A percentile compares a stretch with the other conserved stretches of the same genome.
Evolutionary conservation across 1,284 basidiomycete species (phyloP).

Genomic region (Ustilago vetiveriae): DNA sequence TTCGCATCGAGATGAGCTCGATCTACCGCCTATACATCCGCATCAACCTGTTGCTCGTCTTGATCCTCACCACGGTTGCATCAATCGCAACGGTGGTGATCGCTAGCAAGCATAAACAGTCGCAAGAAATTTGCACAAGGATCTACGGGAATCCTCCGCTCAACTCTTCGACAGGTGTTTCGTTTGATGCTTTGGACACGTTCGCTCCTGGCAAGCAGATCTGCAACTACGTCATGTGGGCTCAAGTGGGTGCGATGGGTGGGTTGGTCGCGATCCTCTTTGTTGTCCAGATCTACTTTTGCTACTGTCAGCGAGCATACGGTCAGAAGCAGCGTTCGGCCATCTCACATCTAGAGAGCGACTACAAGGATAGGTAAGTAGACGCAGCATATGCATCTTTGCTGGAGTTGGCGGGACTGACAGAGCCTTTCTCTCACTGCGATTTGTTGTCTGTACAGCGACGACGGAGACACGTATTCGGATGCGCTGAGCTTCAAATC

Average conservation of each 20-base stretch:
- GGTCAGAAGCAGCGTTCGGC: constrained; percentile 48
- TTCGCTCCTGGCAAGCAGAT: constrained; percentile 38
- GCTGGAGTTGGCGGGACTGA: too few relatives aligned
- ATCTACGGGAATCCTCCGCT: constrained; percentile 45
- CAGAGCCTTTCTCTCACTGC: too few relatives aligned
- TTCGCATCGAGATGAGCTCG: constrained; percentile 32
- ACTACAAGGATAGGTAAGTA: constrained; percentile 26
- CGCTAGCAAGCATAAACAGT: constrained; percentile 33
- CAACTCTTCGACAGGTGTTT: constrained; percentile 21
- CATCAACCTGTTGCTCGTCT: constrained; percentile 40
- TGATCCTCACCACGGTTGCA: constrained; percentile 18
- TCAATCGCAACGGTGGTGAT: constrained; percentile 30
- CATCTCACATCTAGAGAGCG: constrained; percentile 7
- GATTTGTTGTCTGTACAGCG: neutral
- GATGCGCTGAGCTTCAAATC: constrained; percentile 14
- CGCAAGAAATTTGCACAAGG: constrained; percentile 31
- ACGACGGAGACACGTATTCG: constrained; percentile 29
- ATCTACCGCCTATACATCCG: constrained; percentile 49
- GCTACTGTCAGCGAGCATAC: constrained; percentile 43
- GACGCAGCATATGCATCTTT: too few relatives aligned
- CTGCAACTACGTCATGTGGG: constrained; percentile 47
- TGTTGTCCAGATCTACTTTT: constrained; percentile 45
- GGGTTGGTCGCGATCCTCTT: constrained; percentile 31
- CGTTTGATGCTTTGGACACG: constrained; percentile 16
- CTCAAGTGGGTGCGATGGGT: constrained; percentile 44